A percentile compares a stretch with the other conserved stretches of the same genome.
Evolutionary conservation across 176 grass and related monocot genomes (phyloP).

Genomic region (Saccharum officinarum): DNA sequence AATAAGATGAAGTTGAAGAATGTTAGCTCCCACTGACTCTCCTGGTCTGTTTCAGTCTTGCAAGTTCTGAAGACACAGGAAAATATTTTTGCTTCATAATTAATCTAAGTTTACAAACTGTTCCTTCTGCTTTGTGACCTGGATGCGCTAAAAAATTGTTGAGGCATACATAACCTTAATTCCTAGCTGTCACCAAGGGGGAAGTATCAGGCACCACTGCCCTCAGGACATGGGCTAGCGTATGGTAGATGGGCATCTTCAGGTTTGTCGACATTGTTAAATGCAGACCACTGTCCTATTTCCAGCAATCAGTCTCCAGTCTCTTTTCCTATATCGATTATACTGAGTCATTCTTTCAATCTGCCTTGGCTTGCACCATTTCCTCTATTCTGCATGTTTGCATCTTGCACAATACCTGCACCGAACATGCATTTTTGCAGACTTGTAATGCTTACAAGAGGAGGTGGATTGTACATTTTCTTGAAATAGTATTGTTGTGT

Average conservation of each 20-base stretch:
- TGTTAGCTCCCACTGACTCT: not conserved
- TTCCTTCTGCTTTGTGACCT: not conserved
- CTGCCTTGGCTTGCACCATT: not conserved
- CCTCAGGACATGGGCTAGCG: not conserved
- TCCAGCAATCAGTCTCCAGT: not conserved
- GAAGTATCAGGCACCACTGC: not conserved
- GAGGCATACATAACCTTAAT: not conserved
- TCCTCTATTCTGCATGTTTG: not conserved
- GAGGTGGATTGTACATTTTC: not conserved
- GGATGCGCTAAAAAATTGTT: not conserved
- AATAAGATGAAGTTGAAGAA: not conserved
- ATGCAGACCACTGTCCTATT: slow-evolving; percentile 9
- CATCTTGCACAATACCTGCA: not conserved
- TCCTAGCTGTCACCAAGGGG: not conserved
- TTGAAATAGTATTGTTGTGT: slow-evolving; percentile 3
- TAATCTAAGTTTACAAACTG: not conserved
- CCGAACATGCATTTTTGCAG: not conserved
- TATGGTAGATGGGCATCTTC: not conserved
- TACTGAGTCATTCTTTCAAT: not conserved
- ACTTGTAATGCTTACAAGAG: not conserved
- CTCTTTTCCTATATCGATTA: not conserved
- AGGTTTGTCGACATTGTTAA: not conserved
- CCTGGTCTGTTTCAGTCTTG: not conserved
- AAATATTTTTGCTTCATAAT: not conserved
- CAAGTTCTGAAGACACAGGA: not conserved